Evolutionary conservation across 352 stramenopile species (phyloP).

Genomic region (Lagenidium sp.): DNA sequence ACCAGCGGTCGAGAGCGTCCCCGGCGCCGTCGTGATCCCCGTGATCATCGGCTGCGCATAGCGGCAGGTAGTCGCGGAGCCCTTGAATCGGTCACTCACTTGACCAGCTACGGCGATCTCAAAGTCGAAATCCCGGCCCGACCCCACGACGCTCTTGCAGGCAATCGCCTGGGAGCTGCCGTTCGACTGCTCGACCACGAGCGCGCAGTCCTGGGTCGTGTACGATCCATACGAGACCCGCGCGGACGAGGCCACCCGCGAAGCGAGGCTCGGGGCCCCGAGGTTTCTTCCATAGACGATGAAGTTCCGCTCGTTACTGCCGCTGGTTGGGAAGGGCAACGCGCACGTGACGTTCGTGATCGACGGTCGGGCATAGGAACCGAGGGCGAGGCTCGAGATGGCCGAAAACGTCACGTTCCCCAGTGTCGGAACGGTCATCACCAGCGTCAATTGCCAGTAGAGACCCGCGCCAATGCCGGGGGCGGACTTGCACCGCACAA

Average conservation of each 20-base stretch:
- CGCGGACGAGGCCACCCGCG: conserved; percentile 4
- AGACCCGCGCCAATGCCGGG: conserved; percentile 27
- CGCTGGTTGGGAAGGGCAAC: conserved; percentile 25
- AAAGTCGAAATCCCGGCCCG: conserved; percentile 25
- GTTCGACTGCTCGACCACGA: not conserved
- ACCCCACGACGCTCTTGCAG: conserved; percentile 27
- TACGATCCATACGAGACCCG: conserved; percentile 27
- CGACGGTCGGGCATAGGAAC: conserved; percentile 22
- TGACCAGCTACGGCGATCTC: conserved; percentile 24
- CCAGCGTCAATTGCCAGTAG: conserved; percentile 39
- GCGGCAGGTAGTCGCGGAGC: conserved; percentile 7
- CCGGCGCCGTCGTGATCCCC: not conserved
- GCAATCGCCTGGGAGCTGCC: conserved; percentile 17
- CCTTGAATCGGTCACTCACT: conserved; percentile 10
- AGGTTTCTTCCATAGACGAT: conserved; percentile 36
- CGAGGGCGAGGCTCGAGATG: conserved; percentile 21
- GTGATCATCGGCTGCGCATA: conserved; percentile 21
- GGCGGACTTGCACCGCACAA: conserved; percentile 26
- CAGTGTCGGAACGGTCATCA: conserved; percentile 26
- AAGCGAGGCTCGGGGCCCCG: conserved; percentile 10
- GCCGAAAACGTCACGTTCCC: conserved; percentile 32
- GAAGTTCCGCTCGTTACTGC: conserved; percentile 20
- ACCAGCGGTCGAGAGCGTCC: conserved; percentile 20
- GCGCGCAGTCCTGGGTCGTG: conserved; percentile 16
- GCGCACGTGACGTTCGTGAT: conserved; percentile 21